Evolutionary conservation across 257 asterid species (phyloP).

Genomic region (Scutellaria barbata): DNA sequence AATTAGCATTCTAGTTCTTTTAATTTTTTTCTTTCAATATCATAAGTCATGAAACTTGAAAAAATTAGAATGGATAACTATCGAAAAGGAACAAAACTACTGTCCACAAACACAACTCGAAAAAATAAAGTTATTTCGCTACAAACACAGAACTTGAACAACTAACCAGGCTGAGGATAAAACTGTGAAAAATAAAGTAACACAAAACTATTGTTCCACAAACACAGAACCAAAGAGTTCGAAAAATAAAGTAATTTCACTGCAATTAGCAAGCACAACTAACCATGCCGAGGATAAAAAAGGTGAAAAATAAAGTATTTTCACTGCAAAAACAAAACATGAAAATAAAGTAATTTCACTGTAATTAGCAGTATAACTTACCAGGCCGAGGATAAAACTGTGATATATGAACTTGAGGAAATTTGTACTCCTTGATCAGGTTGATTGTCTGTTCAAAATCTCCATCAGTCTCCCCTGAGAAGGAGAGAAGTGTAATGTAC

Average conservation of each 20-base stretch:
- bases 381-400: conserved; percentile 97
- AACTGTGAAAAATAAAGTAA: conserved; percentile 81
- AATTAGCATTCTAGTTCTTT: no score
- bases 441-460: conserved; percentile 78
- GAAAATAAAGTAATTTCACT: conserved; percentile 1
- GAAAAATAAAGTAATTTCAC: no score
- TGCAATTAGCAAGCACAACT: no score
- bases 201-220: no score
- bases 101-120: not conserved
- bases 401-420: conserved; percentile 93
- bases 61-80: no score
- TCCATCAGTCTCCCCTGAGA: conserved; percentile 93
- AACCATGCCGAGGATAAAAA: no score
- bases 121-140: no score
- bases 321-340: not conserved
- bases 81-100: no score
- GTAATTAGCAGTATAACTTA: conserved; percentile 37
- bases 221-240: no score
- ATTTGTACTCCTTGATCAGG: conserved; percentile 79
- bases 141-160: not conserved
- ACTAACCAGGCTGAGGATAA: conserved; percentile 90
- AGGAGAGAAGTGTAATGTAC: conserved; percentile 22
- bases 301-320: no score
- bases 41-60: no score
- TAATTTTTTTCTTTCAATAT: no score